Percentiles rank a stretch among this genome's conserved stretches.
phyloP scores from a whole-genome alignment of 495 filamentous ascomycete species.

The Bacidia rubella region DNA sequence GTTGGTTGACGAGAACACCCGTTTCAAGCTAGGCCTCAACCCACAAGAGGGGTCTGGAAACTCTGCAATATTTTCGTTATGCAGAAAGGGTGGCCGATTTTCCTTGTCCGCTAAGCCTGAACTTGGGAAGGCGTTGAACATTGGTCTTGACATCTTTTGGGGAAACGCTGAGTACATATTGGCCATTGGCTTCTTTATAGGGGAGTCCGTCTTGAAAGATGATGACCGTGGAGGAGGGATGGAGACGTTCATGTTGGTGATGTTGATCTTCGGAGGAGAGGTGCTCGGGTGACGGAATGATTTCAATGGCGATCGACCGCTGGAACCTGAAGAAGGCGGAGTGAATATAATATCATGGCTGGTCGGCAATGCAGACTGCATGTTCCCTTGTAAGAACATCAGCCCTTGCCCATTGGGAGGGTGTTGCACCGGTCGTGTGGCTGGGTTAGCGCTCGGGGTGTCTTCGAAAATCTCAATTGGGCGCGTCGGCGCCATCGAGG shows the following conservation, averaged over 20 bases:
- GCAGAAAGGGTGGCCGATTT: constrained; percentile 39
- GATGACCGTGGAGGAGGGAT: constrained; percentile 58
- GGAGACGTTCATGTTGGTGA: constrained; percentile 37
- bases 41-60: constrained; percentile 44
- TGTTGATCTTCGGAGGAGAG: constrained; percentile 29
- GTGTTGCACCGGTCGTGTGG: constrained; percentile 35
- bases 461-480: constrained; percentile 53
- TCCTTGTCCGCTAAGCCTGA: constrained; percentile 45
- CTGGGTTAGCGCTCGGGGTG: constrained; percentile 36
- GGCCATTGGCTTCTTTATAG: constrained; percentile 60
- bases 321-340: constrained; percentile 34
- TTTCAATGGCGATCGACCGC: constrained; percentile 49
- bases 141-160: constrained; percentile 44
- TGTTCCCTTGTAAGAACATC: constrained; percentile 31
- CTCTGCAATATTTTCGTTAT: constrained; percentile 36
- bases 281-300: constrained; percentile 30
- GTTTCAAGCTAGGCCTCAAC: constrained; percentile 48
- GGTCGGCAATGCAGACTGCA: constrained; percentile 14
- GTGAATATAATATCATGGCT: constrained; percentile 38
- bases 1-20: constrained; percentile 57
- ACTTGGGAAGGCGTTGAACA: constrained; percentile 51
- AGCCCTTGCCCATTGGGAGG: constrained; percentile 16
- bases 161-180: constrained; percentile 34
- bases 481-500: constrained; percentile 52
- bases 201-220: constrained; percentile 68